Evolutionary conservation across 148 eudicot species (phyloP), one percentile per base, ranked within the genome.

Genomic region (Polygonum maritimum): DNA sequence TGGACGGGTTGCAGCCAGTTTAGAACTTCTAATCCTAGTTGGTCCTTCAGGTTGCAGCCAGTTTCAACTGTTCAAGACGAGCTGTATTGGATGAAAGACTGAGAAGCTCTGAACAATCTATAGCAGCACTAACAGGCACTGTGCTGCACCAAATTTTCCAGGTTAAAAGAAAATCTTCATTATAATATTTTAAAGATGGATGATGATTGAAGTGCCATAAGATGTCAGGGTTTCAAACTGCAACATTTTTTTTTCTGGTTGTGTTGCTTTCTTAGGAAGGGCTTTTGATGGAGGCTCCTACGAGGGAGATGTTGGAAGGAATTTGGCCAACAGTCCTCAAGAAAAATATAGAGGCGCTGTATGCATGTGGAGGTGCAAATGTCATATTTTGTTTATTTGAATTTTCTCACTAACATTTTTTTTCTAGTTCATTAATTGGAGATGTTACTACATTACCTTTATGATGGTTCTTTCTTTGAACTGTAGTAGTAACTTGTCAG

Each of bases 61-160:
- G 97, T 84, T 92, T 92, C 82, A 88, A 88, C 76, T 96, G 99
- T 76, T 74, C 98, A 62, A 91, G 99, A 79, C 89, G 99, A 60
- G 82, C 98, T 71, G 94, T 92, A 77, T 78, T 96, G 78, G 99
- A 96, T 76, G 98, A 96, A 83, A 96, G 98, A 86, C 76, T 96
- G 74, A 96, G 85, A 83, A 47, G 82, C 71, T 80, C 74, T 71
- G 99, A 96, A 77, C 86, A 87, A 44, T 87, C 98, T 70, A 79
- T 81, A 80, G 90, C 98, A 79, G 97, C 98, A 78, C 83, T 96
- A 80, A 86, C 82, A 69, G 99, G 99, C 65, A 96, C 94, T 69
- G 77, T 96, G 80, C 82, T 96, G 80, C 99, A 96, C 79, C 99
- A 96, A 86, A 79, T 96, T 51, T 96, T 89, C 84, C 98, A 92